Conservation (phyloP, 1,284 basidiomycete species). For the Schizophyllum amplum region DNA sequence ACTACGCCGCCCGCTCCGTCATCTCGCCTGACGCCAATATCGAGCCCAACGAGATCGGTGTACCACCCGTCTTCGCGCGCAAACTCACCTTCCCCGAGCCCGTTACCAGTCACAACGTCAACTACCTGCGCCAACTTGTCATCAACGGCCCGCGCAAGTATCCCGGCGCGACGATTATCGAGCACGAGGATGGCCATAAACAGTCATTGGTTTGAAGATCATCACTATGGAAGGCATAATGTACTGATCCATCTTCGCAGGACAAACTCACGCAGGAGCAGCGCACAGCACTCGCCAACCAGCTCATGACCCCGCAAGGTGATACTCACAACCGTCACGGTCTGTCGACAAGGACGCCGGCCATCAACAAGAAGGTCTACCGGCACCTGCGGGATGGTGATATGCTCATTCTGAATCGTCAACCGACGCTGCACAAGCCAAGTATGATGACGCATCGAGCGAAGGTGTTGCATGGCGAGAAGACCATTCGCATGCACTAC, state of each 20-base stretch:
- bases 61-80: constrained; percentile 95
- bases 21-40: constrained; percentile 99
- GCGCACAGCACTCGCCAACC: constrained; percentile 94
- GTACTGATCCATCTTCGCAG: constrained; percentile 28
- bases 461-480: constrained; percentile 89
- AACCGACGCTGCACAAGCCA: constrained; percentile 99
- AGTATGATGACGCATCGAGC: constrained; percentile 99
- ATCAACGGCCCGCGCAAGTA: constrained; percentile 88
- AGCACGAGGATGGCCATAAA: constrained; percentile 89
- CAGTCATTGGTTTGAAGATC: constrained; percentile 60
- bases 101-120: constrained; percentile 88
- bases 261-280: constrained; percentile 84
- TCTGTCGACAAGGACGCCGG: constrained; percentile 61
- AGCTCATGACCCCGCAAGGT: constrained; percentile 82
- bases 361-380: constrained; percentile 96
- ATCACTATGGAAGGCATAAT: background rate
- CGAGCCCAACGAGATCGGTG: constrained; percentile 97
- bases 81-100: constrained; percentile 98
- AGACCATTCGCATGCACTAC: constrained; percentile 99
- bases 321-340: constrained; percentile 34
- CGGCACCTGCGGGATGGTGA: constrained; percentile 95
- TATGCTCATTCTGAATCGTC: constrained; percentile 93
- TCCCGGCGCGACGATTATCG: constrained; percentile 92
- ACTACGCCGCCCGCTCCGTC: constrained; percentile 98
- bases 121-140: constrained; percentile 85